Percentiles rank a stretch among this genome's conserved stretches.
Conservation (phyloP, 176 grass and related monocot genomes). For the Saccharum officinarum region DNA sequence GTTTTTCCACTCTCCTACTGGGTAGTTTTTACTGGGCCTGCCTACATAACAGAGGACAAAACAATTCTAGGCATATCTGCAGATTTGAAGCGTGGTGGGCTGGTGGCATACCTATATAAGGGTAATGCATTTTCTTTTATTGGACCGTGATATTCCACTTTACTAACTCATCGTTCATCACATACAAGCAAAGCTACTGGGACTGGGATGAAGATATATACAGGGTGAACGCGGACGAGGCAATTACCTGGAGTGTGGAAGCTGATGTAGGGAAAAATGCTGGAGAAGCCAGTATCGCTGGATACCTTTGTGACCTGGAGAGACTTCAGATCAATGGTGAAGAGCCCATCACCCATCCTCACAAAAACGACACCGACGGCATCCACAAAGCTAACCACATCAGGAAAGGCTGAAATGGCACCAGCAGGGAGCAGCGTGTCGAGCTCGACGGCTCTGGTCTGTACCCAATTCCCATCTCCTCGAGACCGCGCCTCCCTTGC, state of each 20-base stretch:
- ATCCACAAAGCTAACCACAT: conserved; percentile 1
- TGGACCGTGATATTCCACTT: background rate
- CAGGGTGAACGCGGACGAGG: background rate
- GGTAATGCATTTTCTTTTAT: background rate
- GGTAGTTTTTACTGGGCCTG: background rate
- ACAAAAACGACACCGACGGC: background rate
- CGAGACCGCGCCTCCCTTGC: background rate
- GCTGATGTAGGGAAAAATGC: conserved; percentile 12
- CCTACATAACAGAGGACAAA: background rate
- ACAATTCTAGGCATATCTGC: background rate
- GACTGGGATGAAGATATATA: background rate
- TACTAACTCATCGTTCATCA: background rate
- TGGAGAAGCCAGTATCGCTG: background rate
- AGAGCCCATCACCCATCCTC: background rate
- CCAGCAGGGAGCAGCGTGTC: background rate
- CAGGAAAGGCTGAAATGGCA: background rate
- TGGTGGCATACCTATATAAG: background rate
- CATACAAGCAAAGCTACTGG: background rate
- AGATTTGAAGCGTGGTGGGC: background rate
- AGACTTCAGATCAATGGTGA: conserved; percentile 30
- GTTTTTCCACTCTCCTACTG: background rate
- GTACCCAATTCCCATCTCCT: background rate
- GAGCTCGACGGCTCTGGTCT: conserved; percentile 4
- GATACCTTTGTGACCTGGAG: background rate
- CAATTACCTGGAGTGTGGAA: conserved; percentile 30